Conservation (phyloP, 2,329 filamentous ascomycete genomes). For the Pestalotiopsis sp. region DNA sequence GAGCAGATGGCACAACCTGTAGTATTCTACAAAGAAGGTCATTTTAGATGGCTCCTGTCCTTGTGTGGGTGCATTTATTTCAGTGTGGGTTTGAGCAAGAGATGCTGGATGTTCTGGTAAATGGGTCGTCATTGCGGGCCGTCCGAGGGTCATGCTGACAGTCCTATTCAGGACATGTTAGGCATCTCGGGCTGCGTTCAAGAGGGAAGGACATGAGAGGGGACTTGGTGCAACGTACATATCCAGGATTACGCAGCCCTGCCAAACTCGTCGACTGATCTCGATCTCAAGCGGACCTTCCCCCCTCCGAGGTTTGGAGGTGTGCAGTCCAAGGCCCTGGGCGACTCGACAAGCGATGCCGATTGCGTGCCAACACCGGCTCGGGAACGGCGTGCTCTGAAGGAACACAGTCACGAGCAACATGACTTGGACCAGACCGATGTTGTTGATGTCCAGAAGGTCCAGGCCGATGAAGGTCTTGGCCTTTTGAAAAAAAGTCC, state of each 20-base stretch:
- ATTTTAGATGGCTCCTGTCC: neutral
- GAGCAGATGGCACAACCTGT: neutral
- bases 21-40: neutral
- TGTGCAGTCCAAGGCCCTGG: slow-evolving; percentile 2
- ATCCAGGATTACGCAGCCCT: slow-evolving; percentile 2
- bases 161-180: neutral
- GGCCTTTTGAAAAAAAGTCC: neutral
- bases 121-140: neutral
- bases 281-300: neutral
- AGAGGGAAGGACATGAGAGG: neutral
- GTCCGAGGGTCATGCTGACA: slow-evolving; percentile 5
- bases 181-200: neutral
- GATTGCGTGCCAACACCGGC: neutral
- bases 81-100: neutral
- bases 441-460: slow-evolving; percentile 1
- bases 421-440: neutral
- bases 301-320: neutral
- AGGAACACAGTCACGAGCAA: neutral
- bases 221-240: neutral
- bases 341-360: slow-evolving; percentile 4
- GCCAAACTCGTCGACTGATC: slow-evolving; percentile 1
- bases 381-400: slow-evolving; percentile 6
- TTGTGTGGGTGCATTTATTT: neutral
- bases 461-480: slow-evolving; percentile 3
- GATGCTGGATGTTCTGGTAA: neutral